phyloP scores from a whole-genome alignment of 768 basidiomycete species.

The Lanmaoa rubissima region DNA sequence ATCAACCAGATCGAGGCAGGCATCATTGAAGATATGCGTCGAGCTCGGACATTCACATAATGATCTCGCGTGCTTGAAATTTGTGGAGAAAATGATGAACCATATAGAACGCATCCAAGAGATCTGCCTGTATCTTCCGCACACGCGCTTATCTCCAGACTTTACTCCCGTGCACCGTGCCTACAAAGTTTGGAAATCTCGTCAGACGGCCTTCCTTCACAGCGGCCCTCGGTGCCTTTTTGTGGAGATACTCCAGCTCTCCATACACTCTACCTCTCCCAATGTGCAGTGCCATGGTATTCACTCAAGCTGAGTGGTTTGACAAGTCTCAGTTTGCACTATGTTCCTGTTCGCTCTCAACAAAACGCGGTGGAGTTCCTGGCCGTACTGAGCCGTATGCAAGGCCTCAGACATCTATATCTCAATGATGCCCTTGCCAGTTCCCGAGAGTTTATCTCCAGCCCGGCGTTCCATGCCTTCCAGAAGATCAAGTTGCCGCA shows the following conservation, averaged over 20 bases:
- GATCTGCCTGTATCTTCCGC: too few relatives aligned
- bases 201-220: too few relatives aligned
- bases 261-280: too few relatives aligned
- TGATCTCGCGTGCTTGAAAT: not conserved
- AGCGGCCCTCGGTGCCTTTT: too few relatives aligned
- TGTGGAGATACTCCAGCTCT: too few relatives aligned
- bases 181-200: too few relatives aligned
- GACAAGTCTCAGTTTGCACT: constrained; percentile 33
- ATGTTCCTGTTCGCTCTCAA: constrained; percentile 18
- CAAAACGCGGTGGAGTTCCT: constrained; percentile 32
- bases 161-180: too few relatives aligned
- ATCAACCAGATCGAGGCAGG: constrained; percentile 39
- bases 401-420: constrained; percentile 31
- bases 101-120: not conserved
- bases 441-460: not conserved
- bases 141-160: too few relatives aligned
- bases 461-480: not conserved
- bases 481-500: not conserved
- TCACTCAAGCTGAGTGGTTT: constrained; percentile 20
- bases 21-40: too few relatives aligned
- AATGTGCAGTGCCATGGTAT: not conserved
- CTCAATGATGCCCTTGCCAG: constrained; percentile 32
- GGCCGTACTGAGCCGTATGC: constrained; percentile 33
- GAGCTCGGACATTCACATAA: too few relatives aligned
- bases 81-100: not conserved